Conservation (phyloP, 495 filamentous ascomycete genomes). For the Trichoderma orchidacearum region DNA sequence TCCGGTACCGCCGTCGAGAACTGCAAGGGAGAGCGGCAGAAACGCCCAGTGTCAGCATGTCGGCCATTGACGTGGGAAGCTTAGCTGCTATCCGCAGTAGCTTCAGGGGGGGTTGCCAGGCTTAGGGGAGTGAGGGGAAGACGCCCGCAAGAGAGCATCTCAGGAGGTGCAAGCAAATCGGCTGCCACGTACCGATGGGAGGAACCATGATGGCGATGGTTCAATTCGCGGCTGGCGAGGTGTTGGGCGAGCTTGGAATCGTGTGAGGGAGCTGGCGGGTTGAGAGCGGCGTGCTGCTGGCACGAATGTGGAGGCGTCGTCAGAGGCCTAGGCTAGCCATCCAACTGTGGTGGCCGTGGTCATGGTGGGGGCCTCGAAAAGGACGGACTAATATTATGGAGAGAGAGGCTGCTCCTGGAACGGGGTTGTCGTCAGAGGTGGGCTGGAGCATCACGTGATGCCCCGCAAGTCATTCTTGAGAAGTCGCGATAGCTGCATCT, state of each 20-base stretch:
- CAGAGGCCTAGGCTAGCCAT: neutral
- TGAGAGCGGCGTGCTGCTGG: too few species aligned
- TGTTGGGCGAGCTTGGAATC: neutral
- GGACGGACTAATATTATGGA: too few species aligned
- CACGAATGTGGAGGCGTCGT: neutral
- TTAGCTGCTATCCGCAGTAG: too few species aligned
- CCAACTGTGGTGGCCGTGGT: neutral
- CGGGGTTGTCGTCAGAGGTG: conserved; percentile 1
- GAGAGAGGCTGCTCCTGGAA: too few species aligned
- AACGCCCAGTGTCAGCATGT: conserved; percentile 9
- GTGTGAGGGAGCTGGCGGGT: neutral
- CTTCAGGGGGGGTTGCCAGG: neutral
- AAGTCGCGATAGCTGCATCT: too few species aligned
- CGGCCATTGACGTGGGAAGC: too few species aligned
- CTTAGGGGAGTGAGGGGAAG: too few species aligned
- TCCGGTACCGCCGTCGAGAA: conserved; percentile 98
- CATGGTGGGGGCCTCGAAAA: neutral
- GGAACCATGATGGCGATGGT: conserved; percentile 2
- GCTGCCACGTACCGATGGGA: conserved; percentile 7
- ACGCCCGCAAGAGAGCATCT: neutral
- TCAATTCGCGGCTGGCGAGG: neutral
- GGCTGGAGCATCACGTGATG: conserved; percentile 2
- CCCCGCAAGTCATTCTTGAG: conserved; percentile 3
- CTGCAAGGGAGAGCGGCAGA: too few species aligned
- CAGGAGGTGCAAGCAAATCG: conserved; percentile 6